Percentiles rank a stretch among this genome's conserved stretches.
These are phyloP conservation scores for Haematococcus lacustris DNA, from an alignment of 139 green algal genomes.

Conservation along the genomic window DNA sequence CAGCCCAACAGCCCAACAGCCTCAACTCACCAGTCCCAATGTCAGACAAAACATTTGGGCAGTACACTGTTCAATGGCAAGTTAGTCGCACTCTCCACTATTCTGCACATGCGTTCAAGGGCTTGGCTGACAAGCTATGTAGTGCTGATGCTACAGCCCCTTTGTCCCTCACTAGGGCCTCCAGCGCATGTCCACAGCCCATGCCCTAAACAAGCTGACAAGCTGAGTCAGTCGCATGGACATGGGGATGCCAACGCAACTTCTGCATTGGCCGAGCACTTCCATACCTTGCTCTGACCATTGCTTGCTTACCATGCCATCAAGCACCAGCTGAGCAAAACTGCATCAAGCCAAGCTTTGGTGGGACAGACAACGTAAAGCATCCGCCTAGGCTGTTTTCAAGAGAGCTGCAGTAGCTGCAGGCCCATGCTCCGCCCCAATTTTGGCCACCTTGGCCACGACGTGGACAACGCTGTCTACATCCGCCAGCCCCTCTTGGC, in stretches of 20 bases:
- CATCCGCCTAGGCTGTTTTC: background rate
- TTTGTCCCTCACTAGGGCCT: too few relatives aligned
- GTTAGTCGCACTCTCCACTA: background rate
- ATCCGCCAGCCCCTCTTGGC: constrained; percentile 35
- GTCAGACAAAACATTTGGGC: too few relatives aligned
- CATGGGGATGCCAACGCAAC: background rate
- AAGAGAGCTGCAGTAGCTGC: background rate
- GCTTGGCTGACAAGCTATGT: background rate
- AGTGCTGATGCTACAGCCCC: background rate
- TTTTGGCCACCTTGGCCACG: background rate
- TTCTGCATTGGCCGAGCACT: background rate
- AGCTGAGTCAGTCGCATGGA: background rate
- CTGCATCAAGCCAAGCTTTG: too few relatives aligned
- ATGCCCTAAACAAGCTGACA: too few relatives aligned
- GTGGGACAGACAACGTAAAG: too few relatives aligned
- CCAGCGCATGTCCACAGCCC: too few relatives aligned
- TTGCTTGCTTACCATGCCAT: background rate
- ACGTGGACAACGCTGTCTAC: background rate
- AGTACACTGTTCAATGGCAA: too few relatives aligned
- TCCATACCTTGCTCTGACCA: background rate
- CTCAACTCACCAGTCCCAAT: too few relatives aligned
- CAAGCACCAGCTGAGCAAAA: background rate
- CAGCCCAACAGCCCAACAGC: too few relatives aligned
- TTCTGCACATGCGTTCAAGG: background rate
- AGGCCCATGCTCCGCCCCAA: background rate